Evolutionary conservation across 148 eudicot genomes (phyloP).

Genomic region (Vaccinium myrtillus): DNA sequence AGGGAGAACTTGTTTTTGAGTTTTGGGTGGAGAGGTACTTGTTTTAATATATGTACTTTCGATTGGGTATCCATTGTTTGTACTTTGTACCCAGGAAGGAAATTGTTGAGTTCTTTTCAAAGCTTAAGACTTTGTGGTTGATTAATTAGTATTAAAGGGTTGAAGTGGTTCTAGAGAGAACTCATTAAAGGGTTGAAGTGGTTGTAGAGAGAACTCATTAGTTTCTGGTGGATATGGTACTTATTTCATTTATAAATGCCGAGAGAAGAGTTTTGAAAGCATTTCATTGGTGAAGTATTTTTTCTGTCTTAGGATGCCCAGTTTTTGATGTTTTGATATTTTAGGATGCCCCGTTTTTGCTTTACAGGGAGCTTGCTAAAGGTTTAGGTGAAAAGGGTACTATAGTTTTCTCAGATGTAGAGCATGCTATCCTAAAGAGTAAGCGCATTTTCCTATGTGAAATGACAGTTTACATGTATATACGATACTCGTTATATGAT

Average conservation of each 20-base stretch:
- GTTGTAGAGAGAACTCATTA: background rate
- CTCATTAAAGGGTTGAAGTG: background rate
- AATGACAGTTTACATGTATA: background rate
- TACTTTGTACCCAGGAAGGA: background rate
- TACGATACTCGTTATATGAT: background rate
- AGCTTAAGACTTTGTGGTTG: background rate
- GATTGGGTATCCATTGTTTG: background rate
- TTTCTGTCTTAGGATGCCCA: background rate
- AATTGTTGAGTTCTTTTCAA: background rate
- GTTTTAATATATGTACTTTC: background rate
- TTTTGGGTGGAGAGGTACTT: background rate
- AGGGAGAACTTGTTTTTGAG: background rate
- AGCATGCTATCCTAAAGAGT: conserved; percentile 78
- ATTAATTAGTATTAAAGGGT: background rate
- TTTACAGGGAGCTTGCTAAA: conserved; percentile 80
- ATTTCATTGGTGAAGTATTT: background rate
- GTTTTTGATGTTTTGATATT: background rate
- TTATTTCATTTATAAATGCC: background rate
- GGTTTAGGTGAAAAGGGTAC: conserved; percentile 75
- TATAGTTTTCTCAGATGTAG: conserved; percentile 73
- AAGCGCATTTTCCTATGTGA: conserved; percentile 19
- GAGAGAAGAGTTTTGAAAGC: background rate
- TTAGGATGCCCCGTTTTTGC: background rate
- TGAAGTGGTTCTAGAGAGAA: background rate
- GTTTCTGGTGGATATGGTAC: background rate